phyloP scores from a whole-genome alignment of 129 eudicot genomes.

The Tanacetum coccineum region DNA sequence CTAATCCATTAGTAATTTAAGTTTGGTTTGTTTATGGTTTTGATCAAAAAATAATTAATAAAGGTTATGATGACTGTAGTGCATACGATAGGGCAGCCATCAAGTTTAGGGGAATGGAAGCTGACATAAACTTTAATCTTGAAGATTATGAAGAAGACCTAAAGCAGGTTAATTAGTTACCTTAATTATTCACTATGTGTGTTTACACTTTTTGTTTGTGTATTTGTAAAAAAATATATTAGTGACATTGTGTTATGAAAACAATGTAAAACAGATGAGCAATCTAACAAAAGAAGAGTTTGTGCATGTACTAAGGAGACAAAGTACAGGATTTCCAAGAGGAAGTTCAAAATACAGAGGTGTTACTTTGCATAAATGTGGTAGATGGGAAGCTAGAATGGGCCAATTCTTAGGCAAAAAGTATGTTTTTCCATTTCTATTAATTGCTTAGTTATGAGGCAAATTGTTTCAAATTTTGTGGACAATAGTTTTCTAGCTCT shows the following conservation, averaged over 20 bases:
- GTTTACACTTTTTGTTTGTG: constrained; percentile 12
- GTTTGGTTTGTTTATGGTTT: too few relatives aligned
- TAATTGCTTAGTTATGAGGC: constrained; percentile 26
- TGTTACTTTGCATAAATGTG: constrained; percentile 97
- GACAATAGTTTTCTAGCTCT: background rate
- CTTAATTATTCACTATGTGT: constrained; percentile 13
- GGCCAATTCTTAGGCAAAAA: constrained; percentile 99
- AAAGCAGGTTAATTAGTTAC: constrained; percentile 87
- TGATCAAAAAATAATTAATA: background rate
- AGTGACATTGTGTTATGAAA: constrained; percentile 19
- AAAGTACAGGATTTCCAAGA: constrained; percentile 97
- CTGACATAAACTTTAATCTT: constrained; percentile 78
- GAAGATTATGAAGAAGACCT: constrained; percentile 82
- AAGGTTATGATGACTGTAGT: constrained; percentile 28
- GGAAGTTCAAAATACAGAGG: constrained; percentile 97
- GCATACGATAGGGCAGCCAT: constrained; percentile 94
- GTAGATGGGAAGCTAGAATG: constrained; percentile 99
- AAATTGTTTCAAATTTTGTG: constrained; percentile 5
- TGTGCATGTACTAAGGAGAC: constrained; percentile 98
- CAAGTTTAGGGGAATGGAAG: constrained; percentile 84
- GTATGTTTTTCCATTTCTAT: constrained; percentile 43
- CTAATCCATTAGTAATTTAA: background rate
- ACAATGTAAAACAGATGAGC: constrained; percentile 58
- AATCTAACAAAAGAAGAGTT: constrained; percentile 94
- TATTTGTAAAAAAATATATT: constrained; percentile 4